Evolutionary conservation across 2,329 filamentous ascomycete genomes (phyloP).

Genomic region (Ascomycota sp.): DNA sequence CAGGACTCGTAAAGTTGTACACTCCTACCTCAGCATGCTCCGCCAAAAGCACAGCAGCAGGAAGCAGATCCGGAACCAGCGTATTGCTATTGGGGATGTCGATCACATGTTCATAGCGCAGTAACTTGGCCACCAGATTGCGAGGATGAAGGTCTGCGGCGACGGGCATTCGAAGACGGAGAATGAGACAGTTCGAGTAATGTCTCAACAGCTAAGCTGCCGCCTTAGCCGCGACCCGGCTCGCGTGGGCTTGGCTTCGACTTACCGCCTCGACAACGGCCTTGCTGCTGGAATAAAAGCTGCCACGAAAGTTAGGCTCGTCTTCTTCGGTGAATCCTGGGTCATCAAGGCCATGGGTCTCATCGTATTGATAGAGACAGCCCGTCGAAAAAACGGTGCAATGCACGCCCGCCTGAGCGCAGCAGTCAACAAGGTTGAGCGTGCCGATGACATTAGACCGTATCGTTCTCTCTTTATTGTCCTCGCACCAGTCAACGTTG

Average conservation of each 20-base stretch:
- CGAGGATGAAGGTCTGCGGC: conserved; percentile 42
- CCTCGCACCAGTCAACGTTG: conserved; percentile 51
- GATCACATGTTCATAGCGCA: conserved; percentile 40
- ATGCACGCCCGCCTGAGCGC: conserved; percentile 34
- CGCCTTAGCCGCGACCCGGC: background rate
- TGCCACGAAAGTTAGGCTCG: conserved; percentile 39
- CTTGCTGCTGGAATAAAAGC: conserved; percentile 48
- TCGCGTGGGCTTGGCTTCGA: background rate
- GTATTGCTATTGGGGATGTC: conserved; percentile 48
- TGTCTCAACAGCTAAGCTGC: conserved; percentile 31
- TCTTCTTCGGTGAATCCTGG: conserved; percentile 38
- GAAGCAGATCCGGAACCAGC: conserved; percentile 40
- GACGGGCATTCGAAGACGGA: conserved; percentile 47
- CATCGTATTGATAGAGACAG: conserved; percentile 44
- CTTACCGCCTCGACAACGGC: conserved; percentile 32
- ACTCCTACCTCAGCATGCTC: conserved; percentile 39
- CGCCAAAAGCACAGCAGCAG: conserved; percentile 34
- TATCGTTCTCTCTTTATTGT: conserved; percentile 44
- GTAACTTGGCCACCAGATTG: conserved; percentile 49
- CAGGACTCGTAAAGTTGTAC: conserved; percentile 50
- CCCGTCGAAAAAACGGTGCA: conserved; percentile 44
- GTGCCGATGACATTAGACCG: conserved; percentile 45
- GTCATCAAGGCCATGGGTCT: conserved; percentile 34
- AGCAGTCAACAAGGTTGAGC: conserved; percentile 38
- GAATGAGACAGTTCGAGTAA: conserved; percentile 38